A percentile compares a stretch with the other conserved stretches of the same genome.
Evolutionary conservation across 192 early-diverging fungal genomes (phyloP).

Genomic region (Rhizophagus prolifer): DNA sequence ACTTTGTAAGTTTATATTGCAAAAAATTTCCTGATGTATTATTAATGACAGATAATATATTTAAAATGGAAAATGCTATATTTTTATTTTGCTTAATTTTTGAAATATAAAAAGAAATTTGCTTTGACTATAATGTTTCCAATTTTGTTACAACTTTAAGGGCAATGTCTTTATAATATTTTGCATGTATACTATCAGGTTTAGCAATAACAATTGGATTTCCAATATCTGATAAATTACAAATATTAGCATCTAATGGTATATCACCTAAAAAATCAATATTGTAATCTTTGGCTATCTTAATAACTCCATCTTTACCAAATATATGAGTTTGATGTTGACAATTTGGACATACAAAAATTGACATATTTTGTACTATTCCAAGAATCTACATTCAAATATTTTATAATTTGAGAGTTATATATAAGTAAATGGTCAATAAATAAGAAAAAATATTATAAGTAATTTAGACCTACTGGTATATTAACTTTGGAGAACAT

Average conservation of each 20-base stretch:
- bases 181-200: slow-evolving; percentile 50
- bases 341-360: slow-evolving; percentile 80
- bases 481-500: slow-evolving; percentile 85
- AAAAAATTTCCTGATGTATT: no score
- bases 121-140: background rate
- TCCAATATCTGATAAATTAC: slow-evolving; percentile 68
- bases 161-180: slow-evolving; percentile 53
- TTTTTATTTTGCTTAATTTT: no score
- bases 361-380: slow-evolving; percentile 86
- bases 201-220: slow-evolving; percentile 65
- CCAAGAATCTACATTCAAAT: slow-evolving; percentile 68
- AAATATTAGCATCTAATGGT: slow-evolving; percentile 75
- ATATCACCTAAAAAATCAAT: slow-evolving; percentile 74
- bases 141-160: slow-evolving; percentile 44
- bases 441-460: background rate
- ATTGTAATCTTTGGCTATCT: slow-evolving; percentile 63
- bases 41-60: no score
- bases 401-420: background rate
- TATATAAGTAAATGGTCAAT: background rate
- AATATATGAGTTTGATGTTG: slow-evolving; percentile 78
- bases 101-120: no score
- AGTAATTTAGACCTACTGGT: slow-evolving; percentile 54
- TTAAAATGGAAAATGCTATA: no score
- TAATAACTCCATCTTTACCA: slow-evolving; percentile 59
- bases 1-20: no score